Base-by-base conservation (phyloP, 352 stramenopile genomes). In the Globisporangium polare region DNA sequence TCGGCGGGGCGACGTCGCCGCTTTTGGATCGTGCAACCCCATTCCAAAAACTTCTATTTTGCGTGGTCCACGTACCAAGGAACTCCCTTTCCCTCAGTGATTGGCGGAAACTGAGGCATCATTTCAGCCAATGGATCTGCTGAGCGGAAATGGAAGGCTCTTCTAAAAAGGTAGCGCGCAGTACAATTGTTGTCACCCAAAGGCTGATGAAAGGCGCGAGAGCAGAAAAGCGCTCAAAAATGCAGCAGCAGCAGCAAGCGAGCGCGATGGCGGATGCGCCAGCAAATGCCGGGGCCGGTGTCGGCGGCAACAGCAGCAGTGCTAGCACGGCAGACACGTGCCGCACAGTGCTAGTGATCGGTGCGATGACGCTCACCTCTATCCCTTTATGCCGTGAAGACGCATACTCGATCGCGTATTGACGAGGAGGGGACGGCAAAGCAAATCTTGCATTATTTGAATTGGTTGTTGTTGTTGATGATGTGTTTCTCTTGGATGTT, bases 341-440 rank as follows among this genome's bases (percentile, higher is more conserved):
- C 15, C 77, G 80, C 42, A 86, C 75, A 15, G 80, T 83, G 20
- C 54, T 93, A 29, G 66, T 93, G 39, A 90, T 93, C 18, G 84
- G 84, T 93, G 45, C 29, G 31, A 62, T n/a, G 18, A 12, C 15
- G 1, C 13, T 15, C 15, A 12, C 7, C 5, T 58, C 4, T 2
- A 49, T 1, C 35, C 3, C 33, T 2, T 13, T 5, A 49, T 5
- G 31, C 4, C 35, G 13, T 18, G 12, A 46, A 33, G 17, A 13
- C 6, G 18, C 27, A 43, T n/a, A 43, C 13, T 7, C 37, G 15
- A n/a, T 35, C 0, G 9, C 49, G 8, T 54, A 41, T 39, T 54
- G 49, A 54, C 27, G 49, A 54, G 49, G 18, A 8, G 17, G 17
- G 22, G 17, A 13, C n/a, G 49, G 27, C n/a, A 22, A 54, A 54